phyloP scores from a whole-genome alignment of 441 rosid genomes.

The Adansonia gregorii region DNA sequence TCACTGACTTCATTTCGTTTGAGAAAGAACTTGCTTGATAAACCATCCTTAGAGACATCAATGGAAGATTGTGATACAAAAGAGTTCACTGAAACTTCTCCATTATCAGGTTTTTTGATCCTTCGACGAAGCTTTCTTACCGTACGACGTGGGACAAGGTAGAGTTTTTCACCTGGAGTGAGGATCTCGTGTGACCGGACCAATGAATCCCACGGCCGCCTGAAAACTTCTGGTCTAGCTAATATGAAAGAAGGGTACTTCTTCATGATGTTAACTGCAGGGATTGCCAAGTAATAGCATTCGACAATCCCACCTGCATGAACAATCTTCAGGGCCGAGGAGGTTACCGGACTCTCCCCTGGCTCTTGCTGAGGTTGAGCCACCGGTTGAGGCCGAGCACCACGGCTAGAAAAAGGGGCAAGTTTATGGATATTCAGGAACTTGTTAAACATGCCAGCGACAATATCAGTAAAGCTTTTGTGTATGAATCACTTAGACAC shows the following conservation, averaged over 20 bases:
- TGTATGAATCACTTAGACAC: not conserved
- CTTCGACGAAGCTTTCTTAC: conserved; percentile 47
- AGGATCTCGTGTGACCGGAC: conserved; percentile 51
- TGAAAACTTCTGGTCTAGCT: conserved; percentile 56
- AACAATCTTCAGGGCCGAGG: conserved; percentile 43
- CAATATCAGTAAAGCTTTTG: not conserved
- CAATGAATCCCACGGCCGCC: conserved; percentile 51
- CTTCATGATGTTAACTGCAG: conserved; percentile 49
- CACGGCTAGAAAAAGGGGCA: conserved; percentile 2
- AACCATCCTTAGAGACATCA: not conserved
- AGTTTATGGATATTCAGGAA: conserved; percentile 38
- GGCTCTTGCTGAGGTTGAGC: not conserved
- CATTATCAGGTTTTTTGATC: conserved; percentile 26
- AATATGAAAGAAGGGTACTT: conserved; percentile 47
- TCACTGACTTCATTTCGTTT: conserved; percentile 15
- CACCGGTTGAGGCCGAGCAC: not conserved
- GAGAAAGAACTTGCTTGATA: conserved; percentile 1
- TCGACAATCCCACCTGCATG: conserved; percentile 47
- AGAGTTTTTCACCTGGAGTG: conserved; percentile 45
- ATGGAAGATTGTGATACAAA: not conserved
- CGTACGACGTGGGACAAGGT: conserved; percentile 42
- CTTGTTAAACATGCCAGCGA: conserved; percentile 39
- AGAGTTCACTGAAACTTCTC: conserved; percentile 15
- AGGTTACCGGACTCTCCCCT: not conserved
- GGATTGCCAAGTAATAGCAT: conserved; percentile 49